Evolutionary conservation across 2,329 filamentous ascomycete genomes (phyloP), one percentile per base, ranked within the genome.

Genomic region (Geosmithia putterillii): DNA sequence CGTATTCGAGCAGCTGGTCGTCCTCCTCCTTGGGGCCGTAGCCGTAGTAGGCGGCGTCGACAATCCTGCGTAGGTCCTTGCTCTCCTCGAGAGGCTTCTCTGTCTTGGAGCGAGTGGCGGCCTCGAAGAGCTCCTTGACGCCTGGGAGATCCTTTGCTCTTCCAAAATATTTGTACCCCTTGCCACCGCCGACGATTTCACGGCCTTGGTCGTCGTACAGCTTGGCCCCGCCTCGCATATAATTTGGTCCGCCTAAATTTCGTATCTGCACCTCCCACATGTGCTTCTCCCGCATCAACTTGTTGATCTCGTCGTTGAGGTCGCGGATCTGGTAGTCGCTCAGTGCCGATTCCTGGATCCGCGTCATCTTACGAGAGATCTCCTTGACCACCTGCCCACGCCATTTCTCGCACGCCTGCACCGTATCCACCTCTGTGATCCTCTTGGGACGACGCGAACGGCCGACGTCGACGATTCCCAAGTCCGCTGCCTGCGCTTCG

Each of bases 291-390:
- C 88, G 81, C 86, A 98, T 95, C 48, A 95, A 75, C 67, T 95
- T 94, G 72, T 98, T 98, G 72, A 98, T 94, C 66, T 98, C 92
- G 63, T 98, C 92, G 68, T 98, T 98, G 59, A 98, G 72, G 64
- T 98, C 92, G 57, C 92, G 82, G 62, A 98, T 87, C 71, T 96
- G 92, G 69, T 85, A 96, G 71, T 98, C 92, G 64, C 80, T 87
- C n/a, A 98, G 74, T 40, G 83, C 81, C 8, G 78, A 70, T 54
- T 98, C 92, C 62, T 98, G 92, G 66, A 98, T 96, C 58, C 86
- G 86, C 50, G 87, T 87, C 45, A 98, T 87, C 65, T 98, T 98
- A 65, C 92, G 88, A 50, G 83, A 90, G 57, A 98, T 90, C 62
- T 98, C 92, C 61, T 94, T 94, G 48, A 98, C 79, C 23, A 96